Percentiles rank a stretch among this genome's conserved stretches.
These are phyloP conservation scores for Sisymbrium altissimum DNA, from an alignment of 345 rosid species.

Conservation along the genomic window DNA sequence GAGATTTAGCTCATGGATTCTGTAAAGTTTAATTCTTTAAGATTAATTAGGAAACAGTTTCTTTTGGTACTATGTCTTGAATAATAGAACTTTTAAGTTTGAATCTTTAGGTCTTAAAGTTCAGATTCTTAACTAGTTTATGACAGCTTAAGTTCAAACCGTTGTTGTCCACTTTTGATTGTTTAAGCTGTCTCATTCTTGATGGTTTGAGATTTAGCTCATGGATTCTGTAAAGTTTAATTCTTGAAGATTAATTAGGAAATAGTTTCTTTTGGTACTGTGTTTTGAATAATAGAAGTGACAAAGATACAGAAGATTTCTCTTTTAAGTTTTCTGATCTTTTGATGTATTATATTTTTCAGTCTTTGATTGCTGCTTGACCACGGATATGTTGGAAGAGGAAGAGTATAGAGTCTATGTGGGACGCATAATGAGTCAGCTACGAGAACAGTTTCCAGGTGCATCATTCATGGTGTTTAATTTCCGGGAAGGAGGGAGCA, in stretches of 20 bases:
- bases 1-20: slow-evolving; percentile 10
- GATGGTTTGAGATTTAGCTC: slow-evolving; percentile 3
- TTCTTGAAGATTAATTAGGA: not conserved
- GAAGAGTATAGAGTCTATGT: slow-evolving; percentile 52
- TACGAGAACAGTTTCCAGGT: slow-evolving; percentile 49
- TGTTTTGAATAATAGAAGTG: not conserved
- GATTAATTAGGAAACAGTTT: not conserved
- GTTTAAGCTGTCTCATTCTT: slow-evolving; percentile 3
- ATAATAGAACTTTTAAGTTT: no score
- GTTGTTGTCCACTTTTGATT: not conserved
- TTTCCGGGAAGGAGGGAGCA: slow-evolving; percentile 55
- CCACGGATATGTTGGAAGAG: slow-evolving; percentile 46
- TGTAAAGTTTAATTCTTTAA: not conserved
- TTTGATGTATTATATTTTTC: slow-evolving; percentile 16
- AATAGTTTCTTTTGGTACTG: not conserved
- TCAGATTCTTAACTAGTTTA: no score
- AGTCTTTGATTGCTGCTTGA: slow-evolving; percentile 75
- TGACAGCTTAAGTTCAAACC: not conserved
- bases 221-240: not conserved
- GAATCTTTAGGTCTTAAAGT: not conserved
- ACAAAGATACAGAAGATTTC: not conserved
- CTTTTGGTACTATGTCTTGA: not conserved
- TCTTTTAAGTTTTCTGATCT: slow-evolving; percentile 17
- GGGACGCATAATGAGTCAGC: slow-evolving; percentile 53
- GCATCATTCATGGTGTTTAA: slow-evolving; percentile 81